Base-by-base conservation (phyloP, 2,329 filamentous ascomycete species). In the Cercospora zeae-maydis region DNA sequence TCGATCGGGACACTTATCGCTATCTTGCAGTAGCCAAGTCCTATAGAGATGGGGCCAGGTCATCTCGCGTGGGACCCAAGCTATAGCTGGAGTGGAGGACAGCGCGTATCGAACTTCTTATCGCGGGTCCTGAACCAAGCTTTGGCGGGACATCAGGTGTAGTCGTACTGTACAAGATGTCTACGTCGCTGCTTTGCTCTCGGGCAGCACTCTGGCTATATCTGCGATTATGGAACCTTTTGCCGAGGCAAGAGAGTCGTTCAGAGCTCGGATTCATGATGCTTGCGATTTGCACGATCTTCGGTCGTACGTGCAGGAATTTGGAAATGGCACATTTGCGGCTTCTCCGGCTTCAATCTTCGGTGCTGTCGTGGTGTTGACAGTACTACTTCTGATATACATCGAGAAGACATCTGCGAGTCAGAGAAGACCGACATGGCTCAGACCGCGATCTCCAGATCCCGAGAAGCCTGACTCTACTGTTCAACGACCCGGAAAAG, bases 401-500 rank as follows among this genome's bases (percentile, higher is more conserved):
- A 39, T 31, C 39, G 37, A 49, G 27, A 39, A 24, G 21, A 14
- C 16, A 13, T 39, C 11, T 13, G 16, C 10, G 45, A 49, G 8
- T 27, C 31, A 30, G 54, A 34, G 52, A 59, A 36, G 37, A 10
- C 27, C 61, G 13, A 58, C 59, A 49, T 65, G 63, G 62, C 47
- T 61, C 21, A 58, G 59, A 19, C 21, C 33, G 45, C 63, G 63
- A 13, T 69, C 78, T 1, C 78, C 81, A 2, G 78, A 81, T 68
- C 74, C 78, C 7, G 80, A 84, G 68, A 83, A 82, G 63, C 75
- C 76, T 4, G 70, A 70, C 14, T 58, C 67, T 37, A 63, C 65
- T 27, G 61, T 67, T 27, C 66, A 59, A 16, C 65, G 39, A 65
- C 66, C 64, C 14, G 57, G 61, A 10, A 67, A 63, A 63, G 72